Conservation (phyloP, 768 basidiomycete genomes). For the Serpula lacrymans region DNA sequence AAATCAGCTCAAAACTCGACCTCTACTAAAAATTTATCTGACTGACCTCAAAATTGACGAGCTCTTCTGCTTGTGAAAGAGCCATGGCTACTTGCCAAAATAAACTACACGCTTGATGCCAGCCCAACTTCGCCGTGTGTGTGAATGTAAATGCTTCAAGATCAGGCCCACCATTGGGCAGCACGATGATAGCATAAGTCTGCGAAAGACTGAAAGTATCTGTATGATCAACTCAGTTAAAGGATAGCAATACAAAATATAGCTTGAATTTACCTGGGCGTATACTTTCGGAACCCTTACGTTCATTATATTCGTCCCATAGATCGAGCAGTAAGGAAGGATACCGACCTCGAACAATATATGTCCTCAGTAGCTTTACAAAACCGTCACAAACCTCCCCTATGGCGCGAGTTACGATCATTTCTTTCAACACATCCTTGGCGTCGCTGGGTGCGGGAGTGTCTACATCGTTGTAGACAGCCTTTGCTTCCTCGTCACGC, state of each 20-base stretch:
- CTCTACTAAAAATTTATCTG: neutral
- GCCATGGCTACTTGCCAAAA: constrained; percentile 88
- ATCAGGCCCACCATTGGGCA: constrained; percentile 89
- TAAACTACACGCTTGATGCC: constrained; percentile 84
- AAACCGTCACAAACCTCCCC: constrained; percentile 77
- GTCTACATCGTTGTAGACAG: constrained; percentile 38
- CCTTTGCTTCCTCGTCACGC: constrained; percentile 42
- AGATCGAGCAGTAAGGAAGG: constrained; percentile 71
- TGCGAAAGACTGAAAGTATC: constrained; percentile 77
- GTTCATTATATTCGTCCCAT: constrained; percentile 82
- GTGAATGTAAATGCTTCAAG: constrained; percentile 80
- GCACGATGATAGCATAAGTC: constrained; percentile 83
- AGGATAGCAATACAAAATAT: neutral
- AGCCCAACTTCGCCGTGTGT: constrained; percentile 50
- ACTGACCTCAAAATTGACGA: constrained; percentile 84
- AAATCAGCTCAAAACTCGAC: neutral
- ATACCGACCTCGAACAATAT: constrained; percentile 84
- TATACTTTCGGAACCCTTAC: constrained; percentile 78
- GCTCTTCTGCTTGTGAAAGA: constrained; percentile 74
- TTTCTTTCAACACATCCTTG: constrained; percentile 76
- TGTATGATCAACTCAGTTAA: constrained; percentile 24
- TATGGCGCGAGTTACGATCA: constrained; percentile 72
- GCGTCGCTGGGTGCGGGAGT: constrained; percentile 70
- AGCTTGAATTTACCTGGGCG: constrained; percentile 65
- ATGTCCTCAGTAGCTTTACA: constrained; percentile 75